Evolutionary conservation across 169 alveolate species (phyloP), one percentile per base, ranked within the genome.

Genomic region (Plasmodium reichenowi): DNA sequence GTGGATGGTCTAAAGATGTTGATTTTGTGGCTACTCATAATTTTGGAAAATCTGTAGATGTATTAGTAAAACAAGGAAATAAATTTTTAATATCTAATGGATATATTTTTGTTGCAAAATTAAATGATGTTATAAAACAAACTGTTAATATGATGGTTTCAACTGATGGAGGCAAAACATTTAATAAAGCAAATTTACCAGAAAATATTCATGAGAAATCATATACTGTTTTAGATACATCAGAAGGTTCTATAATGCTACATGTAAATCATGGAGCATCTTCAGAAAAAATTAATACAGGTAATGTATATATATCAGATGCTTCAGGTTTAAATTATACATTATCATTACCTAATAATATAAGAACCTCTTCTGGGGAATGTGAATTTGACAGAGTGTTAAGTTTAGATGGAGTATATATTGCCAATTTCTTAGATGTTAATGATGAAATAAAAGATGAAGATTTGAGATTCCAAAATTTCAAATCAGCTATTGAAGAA

Each of bases 181-280:
- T 96, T 93, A 92, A 94, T 62, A 92, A 88, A 87, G 98, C 98
- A 7, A 93, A 95, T 75, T 90, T 98, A 72, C 99, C 99, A 10
- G 95, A 95, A 59, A 97, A 97, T 80, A 88, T 98, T 47, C 96
- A 96, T 74, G 99, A 98, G 88, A 97, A 97, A 74, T 95, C 97
- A 45, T 98, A 97, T 92, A 97, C 99, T 43, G 96, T 98, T 15
- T 94, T 98, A 88, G 99, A 98, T 91, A 97, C 99, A 12, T 97
- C 99, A 3, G 99, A 98, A 93, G 97, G 98, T 22, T 95, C 98
- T 22, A 99, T 99, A 20, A 97, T 99, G 95, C 92, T 99, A 70
- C 99, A 98, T 72, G 99, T 99, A 60, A 97, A 98, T 78, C 99
- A 97, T 86, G 97, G 97, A 38, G 95, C 96, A 58, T 96, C 95